phyloP scores from a whole-genome alignment of 1,284 basidiomycete species.

The Peniophora sp. region DNA sequence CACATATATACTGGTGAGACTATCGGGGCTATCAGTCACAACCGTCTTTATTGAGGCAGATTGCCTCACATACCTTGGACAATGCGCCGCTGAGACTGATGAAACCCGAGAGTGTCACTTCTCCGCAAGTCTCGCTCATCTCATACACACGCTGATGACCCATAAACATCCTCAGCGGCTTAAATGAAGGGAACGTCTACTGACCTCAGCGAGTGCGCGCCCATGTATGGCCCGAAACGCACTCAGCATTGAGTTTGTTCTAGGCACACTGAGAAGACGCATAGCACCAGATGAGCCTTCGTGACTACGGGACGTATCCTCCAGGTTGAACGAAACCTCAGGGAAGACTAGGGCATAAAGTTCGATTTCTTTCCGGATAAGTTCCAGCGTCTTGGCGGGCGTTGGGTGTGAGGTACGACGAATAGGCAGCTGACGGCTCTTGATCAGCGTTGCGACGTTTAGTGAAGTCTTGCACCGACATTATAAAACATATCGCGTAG shows the following conservation, averaged over 20 bases:
- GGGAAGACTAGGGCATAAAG: slow-evolving; percentile 67
- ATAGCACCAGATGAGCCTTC: slow-evolving; percentile 10
- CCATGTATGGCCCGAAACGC: slow-evolving; percentile 66
- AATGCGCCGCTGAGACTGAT: slow-evolving; percentile 69
- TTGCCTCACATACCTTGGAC: slow-evolving; percentile 50
- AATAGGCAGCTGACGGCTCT: slow-evolving; percentile 57
- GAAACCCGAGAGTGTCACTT: slow-evolving; percentile 65
- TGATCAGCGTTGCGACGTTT: slow-evolving; percentile 6
- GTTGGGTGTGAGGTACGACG: slow-evolving; percentile 63
- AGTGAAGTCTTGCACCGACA: slow-evolving; percentile 32
- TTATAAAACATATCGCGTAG: slow-evolving; percentile 84
- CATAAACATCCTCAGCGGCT: not conserved
- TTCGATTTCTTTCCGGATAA: slow-evolving; percentile 67
- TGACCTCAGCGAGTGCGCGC: slow-evolving; percentile 57
- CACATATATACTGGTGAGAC: slow-evolving; percentile 82
- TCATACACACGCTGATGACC: slow-evolving; percentile 53
- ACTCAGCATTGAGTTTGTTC: slow-evolving; percentile 58
- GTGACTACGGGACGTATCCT: slow-evolving; percentile 38
- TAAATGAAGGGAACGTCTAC: slow-evolving; percentile 12
- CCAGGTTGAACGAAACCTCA: slow-evolving; percentile 59
- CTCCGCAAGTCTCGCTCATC: slow-evolving; percentile 42
- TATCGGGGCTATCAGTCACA: slow-evolving; percentile 22
- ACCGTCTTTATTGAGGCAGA: not conserved
- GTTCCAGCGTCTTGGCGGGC: slow-evolving; percentile 47
- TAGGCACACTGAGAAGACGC: not conserved